Evolutionary conservation across 495 filamentous ascomycete genomes (phyloP), one percentile per base, ranked within the genome.

Genomic region (Melanomma pulvis-pyrius): DNA sequence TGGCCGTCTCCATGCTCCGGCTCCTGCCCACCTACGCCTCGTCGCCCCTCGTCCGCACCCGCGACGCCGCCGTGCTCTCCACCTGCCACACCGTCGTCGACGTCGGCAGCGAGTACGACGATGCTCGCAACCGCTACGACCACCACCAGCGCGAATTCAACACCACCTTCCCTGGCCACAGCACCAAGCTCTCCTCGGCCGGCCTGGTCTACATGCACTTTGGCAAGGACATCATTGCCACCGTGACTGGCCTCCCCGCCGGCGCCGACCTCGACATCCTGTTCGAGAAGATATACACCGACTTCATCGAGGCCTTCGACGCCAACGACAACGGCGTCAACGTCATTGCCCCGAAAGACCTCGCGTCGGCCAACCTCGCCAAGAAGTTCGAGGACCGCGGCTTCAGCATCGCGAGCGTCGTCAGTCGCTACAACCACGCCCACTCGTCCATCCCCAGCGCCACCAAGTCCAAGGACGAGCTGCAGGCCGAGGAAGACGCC

Each of bases 141-240:
- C 94, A 98, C 81, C 94, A 98, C 83, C 94, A 98, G 79, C 92
- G 93, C 58, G 88, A 86, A 70, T 98, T 98, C 80, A 73, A 75
- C 59, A 90, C 91, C 63, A 90, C 86, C 41, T 92, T 90, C 74
- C 91, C 93, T 21, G 82, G 82, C 36, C 88, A 88, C 61, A 74
- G 76, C 34, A 98, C 94, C 39, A 97, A 94, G 81, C 87, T 98
- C 52, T 94, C 90, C 59, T 93, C 90, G 63, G 94, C 94, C 0
- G 94, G 94, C 0, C 82, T 98, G 17, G 91, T 98, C 1, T 98
- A 92, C 81, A 86, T 97, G 85, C 93, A 98, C 79, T 97, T 97
- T 72, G 94, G 93, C 59, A 86, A 84, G 59, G 80, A 82, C 17
- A 92, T 98, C 73, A 87, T 98, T 71, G 84, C 88, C 19, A 83